These are phyloP conservation scores for Tricholomella constricta DNA, from an alignment of 768 basidiomycete genomes.

Conservation along the genomic window DNA sequence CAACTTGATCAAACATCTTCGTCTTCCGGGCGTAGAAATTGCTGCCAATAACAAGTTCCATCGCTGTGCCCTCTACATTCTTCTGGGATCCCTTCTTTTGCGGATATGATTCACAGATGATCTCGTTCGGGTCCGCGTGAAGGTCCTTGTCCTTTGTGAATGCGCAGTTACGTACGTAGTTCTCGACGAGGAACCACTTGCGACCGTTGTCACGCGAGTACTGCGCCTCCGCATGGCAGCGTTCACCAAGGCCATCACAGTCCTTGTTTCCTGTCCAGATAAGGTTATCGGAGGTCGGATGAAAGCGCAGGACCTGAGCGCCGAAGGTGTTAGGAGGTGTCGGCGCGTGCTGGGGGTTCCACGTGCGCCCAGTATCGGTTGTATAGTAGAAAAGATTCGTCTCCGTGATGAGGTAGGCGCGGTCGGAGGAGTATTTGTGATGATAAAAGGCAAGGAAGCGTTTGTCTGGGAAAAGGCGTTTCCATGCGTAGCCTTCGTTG, in stretches of 20 bases:
- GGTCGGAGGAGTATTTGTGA: conserved; percentile 75
- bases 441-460: conserved; percentile 85
- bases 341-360: conserved; percentile 63
- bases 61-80: conserved; percentile 59
- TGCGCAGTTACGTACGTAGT: conserved; percentile 87
- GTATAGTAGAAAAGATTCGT: conserved; percentile 70
- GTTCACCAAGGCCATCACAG: conserved; percentile 48
- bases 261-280: conserved; percentile 86
- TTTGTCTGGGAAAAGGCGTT: conserved; percentile 56
- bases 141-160: conserved; percentile 87
- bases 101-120: conserved; percentile 87
- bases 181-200: conserved; percentile 74
- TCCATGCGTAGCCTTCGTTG: conserved; percentile 95
- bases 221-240: conserved; percentile 74
- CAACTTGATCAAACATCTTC: conserved; percentile 83
- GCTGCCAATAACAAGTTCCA: conserved; percentile 78
- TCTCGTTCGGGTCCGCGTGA: conserved; percentile 81
- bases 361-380: conserved; percentile 75
- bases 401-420: conserved; percentile 89
- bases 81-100: conserved; percentile 82
- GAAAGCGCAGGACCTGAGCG: conserved; percentile 81
- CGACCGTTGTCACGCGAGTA: conserved; percentile 81
- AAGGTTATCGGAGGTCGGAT: conserved; percentile 79
- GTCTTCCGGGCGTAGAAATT: conserved; percentile 72
- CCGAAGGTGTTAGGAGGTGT: conserved; percentile 78